phyloP scores from a whole-genome alignment of 192 early-diverging fungal species.

The Endogone sp. region DNA sequence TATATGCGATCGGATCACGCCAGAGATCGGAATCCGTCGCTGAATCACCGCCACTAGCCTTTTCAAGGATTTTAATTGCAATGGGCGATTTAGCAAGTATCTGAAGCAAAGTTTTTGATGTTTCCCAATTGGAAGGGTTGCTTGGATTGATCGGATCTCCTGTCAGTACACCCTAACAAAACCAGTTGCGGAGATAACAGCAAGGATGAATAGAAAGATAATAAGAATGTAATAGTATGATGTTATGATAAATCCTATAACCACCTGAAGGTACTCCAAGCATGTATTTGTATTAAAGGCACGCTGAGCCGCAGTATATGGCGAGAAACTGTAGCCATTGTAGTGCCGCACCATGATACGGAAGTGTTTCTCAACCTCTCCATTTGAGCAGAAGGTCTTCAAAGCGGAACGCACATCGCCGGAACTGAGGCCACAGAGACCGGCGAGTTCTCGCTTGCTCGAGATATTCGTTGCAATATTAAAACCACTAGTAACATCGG shows the following conservation, averaged over 20 bases:
- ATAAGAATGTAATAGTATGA: slow-evolving; percentile 1
- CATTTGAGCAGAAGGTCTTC: background rate
- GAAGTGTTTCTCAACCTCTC: slow-evolving; percentile 23
- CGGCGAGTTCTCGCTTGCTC: slow-evolving; percentile 11
- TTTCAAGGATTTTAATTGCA: slow-evolving; percentile 17
- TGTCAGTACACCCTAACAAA: slow-evolving; percentile 13
- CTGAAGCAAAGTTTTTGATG: slow-evolving; percentile 10
- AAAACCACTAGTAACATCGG: slow-evolving; percentile 28
- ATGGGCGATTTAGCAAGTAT: slow-evolving; percentile 22
- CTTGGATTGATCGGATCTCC: slow-evolving; percentile 18
- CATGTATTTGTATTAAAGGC: slow-evolving; percentile 28
- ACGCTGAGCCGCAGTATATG: slow-evolving; percentile 15
- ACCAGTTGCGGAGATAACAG: slow-evolving; percentile 3
- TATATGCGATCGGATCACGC: slow-evolving; percentile 15
- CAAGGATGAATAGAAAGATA: slow-evolving; percentile 3
- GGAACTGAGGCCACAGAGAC: slow-evolving; percentile 23
- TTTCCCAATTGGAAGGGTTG: slow-evolving; percentile 23
- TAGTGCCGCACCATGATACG: slow-evolving; percentile 26
- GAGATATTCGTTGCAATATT: slow-evolving; percentile 26
- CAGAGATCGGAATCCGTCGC: slow-evolving; percentile 17
- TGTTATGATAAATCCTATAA: slow-evolving; percentile 5
- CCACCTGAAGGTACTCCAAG: slow-evolving; percentile 30
- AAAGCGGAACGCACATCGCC: slow-evolving; percentile 21
- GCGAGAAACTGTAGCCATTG: slow-evolving; percentile 25
- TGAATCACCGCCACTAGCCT: slow-evolving; percentile 12